These are phyloP conservation scores for Tolypocladium pustulatum DNA, from an alignment of 2,329 filamentous ascomycete species.

Conservation along the genomic window DNA sequence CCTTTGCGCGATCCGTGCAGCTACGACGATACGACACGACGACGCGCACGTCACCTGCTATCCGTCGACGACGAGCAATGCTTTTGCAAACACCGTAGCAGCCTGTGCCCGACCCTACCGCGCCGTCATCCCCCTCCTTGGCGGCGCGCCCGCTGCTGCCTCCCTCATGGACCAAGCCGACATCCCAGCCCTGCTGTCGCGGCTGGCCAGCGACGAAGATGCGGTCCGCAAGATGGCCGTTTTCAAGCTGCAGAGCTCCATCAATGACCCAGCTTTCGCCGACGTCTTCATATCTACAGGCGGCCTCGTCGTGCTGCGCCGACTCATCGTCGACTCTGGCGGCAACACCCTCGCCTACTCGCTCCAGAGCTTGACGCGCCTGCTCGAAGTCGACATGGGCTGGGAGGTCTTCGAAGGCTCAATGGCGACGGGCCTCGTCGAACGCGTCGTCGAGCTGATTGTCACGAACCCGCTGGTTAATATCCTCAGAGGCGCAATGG, in stretches of 20 bases:
- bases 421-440: conserved; percentile 54
- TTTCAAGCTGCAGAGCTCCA: conserved; percentile 92
- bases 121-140: conserved; percentile 1
- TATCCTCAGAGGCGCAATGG: conserved; percentile 93
- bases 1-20: neutral
- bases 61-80: neutral
- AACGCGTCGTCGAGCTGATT: conserved; percentile 79
- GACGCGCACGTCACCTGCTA: neutral
- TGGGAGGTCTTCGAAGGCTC: conserved; percentile 76
- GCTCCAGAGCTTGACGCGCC: conserved; percentile 73
- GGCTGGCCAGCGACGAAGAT: conserved; percentile 65
- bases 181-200: conserved; percentile 53
- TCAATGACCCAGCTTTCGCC: conserved; percentile 92
- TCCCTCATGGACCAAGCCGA: conserved; percentile 53
- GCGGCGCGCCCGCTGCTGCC: conserved; percentile 1
- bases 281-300: conserved; percentile 91
- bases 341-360: conserved; percentile 96
- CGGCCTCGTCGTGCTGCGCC: conserved; percentile 69
- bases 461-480: conserved; percentile 95
- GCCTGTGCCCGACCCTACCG: neutral
- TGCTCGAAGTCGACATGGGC: conserved; percentile 94
- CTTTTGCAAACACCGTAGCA: neutral
- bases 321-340: conserved; percentile 71
- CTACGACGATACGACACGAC: neutral
- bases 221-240: conserved; percentile 96